These are phyloP conservation scores for Candolleomyces eurysporus DNA, from an alignment of 768 basidiomycete genomes.

Conservation along the genomic window DNA sequence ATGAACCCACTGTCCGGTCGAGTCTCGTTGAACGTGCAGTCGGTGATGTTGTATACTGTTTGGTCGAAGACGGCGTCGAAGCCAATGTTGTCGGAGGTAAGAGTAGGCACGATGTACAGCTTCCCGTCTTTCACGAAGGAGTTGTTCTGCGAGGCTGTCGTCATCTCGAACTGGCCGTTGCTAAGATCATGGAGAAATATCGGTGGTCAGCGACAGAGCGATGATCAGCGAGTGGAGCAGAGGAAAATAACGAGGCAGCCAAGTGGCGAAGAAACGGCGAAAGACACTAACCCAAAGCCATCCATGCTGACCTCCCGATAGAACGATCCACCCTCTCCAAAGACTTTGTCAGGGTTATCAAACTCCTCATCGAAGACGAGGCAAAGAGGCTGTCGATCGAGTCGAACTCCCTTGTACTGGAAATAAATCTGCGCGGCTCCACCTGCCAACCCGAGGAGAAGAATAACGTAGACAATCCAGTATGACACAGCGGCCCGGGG, in stretches of 20 bases:
- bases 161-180: constrained; percentile 84
- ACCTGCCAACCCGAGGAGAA: constrained; percentile 51
- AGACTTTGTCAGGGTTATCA: constrained; percentile 47
- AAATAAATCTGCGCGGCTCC: constrained; percentile 57
- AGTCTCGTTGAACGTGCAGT: constrained; percentile 71
- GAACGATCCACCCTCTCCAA: constrained; percentile 61
- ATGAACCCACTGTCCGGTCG: constrained; percentile 39
- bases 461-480: constrained; percentile 52
- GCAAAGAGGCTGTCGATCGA: constrained; percentile 53
- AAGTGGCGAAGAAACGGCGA: constrained; percentile 2
- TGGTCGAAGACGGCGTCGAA: constrained; percentile 54
- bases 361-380: constrained; percentile 79
- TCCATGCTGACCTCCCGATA: constrained; percentile 74
- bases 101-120: constrained; percentile 83
- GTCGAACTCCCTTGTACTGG: constrained; percentile 51
- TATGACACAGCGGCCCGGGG: constrained; percentile 52
- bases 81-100: constrained; percentile 71
- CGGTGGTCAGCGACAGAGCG: no score
- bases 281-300: constrained; percentile 64
- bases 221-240: neutral
- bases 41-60: constrained; percentile 76
- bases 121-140: constrained; percentile 70
- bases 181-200: constrained; percentile 25
- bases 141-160: constrained; percentile 67
- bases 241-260: constrained; percentile 4